A percentile compares a stretch with the other conserved stretches of the same genome.
phyloP scores from a whole-genome alignment of 306 rosid species.

The cucumber (Cucumis sativus) region DNA sequence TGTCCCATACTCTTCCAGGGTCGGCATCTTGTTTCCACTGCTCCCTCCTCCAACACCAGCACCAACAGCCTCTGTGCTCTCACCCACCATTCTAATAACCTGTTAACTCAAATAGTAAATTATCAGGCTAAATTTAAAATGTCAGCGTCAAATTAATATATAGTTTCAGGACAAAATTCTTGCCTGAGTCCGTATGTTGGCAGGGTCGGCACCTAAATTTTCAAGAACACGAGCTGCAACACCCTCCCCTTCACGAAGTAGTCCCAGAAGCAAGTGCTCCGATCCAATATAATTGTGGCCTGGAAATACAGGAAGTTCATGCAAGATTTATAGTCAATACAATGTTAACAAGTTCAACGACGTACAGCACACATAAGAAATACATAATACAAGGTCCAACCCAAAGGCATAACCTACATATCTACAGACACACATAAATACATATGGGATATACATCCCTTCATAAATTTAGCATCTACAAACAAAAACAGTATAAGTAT shows the following conservation, averaged over 20 bases:
- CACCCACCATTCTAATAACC: constrained; percentile 99
- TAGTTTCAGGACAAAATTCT: constrained; percentile 9
- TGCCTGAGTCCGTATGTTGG: constrained; percentile 88
- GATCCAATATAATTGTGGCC: constrained; percentile 97
- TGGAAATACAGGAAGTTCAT: constrained; percentile 7
- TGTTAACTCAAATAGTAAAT: constrained; percentile 18
- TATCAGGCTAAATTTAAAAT: not conserved
- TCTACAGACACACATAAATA: not conserved
- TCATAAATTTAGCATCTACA: not conserved
- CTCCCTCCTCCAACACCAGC: constrained; percentile 82
- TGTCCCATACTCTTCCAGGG: constrained; percentile 93
- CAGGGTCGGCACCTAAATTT: constrained; percentile 87
- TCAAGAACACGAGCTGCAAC: constrained; percentile 98
- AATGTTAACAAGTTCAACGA: not conserved
- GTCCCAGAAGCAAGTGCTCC: constrained; percentile 93
- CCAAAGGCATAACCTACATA: not conserved
- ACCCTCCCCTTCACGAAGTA: constrained; percentile 96
- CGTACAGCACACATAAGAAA: not conserved
- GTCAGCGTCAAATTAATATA: not conserved
- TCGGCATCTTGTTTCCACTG: constrained; percentile 87
- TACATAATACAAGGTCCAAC: not conserved
- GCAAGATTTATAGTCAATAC: not conserved
- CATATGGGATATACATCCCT: not conserved
- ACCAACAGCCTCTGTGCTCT: constrained; percentile 86
- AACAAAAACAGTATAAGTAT: not conserved